phyloP scores from a whole-genome alignment of 1,139 yeast genomes.

The Geotrichum reessii region DNA sequence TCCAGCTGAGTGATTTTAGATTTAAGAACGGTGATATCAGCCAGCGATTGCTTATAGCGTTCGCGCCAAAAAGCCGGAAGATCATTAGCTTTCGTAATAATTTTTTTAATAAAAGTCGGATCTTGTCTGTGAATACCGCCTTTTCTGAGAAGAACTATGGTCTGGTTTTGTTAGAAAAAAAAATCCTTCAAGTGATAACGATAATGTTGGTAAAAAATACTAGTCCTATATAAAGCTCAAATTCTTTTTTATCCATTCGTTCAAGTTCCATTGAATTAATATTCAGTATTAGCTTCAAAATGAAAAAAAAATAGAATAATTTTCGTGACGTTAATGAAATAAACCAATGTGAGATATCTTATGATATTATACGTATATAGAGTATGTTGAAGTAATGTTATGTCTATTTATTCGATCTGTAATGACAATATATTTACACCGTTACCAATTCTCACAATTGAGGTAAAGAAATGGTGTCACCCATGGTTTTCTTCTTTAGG shows the following conservation, averaged over 20 bases:
- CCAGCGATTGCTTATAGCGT: conserved; percentile 6
- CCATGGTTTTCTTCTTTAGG: background rate
- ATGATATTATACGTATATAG: no score
- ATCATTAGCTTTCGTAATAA: conserved; percentile 9
- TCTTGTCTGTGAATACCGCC: background rate
- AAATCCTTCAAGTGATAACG: background rate
- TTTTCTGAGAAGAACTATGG: conserved; percentile 10
- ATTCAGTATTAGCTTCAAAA: background rate
- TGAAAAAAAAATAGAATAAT: no score
- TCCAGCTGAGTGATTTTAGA: background rate
- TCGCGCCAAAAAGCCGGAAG: conserved; percentile 15
- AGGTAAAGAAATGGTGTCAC: no score
- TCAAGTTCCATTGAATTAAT: background rate
- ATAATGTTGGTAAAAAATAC: background rate
- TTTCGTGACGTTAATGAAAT: no score
- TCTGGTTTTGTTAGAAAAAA: conserved; percentile 2
- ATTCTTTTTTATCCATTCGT: conserved; percentile 1
- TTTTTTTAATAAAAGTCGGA: background rate
- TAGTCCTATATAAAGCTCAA: conserved; percentile 6
- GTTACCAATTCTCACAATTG: no score
- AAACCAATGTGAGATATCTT: no score
- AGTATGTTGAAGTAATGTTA: no score
- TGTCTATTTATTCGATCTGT: no score
- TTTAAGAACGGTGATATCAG: conserved; percentile 2
- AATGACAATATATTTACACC: no score